Conservation (phyloP, 495 filamentous ascomycete species). For the Podospora australis region DNA sequence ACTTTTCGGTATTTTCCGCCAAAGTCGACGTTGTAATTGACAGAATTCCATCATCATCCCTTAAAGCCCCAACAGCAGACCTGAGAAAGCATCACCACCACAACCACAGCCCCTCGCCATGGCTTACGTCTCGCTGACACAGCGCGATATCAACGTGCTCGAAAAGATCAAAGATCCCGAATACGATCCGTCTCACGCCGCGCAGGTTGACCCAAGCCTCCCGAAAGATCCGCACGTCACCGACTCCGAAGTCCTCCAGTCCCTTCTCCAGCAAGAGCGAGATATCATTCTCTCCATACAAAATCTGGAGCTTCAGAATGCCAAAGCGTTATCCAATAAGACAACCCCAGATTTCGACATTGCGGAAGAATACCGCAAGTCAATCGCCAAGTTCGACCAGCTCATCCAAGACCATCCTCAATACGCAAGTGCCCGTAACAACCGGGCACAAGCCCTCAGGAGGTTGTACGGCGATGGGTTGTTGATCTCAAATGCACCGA, state of each 20-base stretch:
- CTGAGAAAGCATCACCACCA: neutral
- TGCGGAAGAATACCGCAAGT: constrained; percentile 32
- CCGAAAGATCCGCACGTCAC: constrained; percentile 55
- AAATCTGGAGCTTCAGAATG: constrained; percentile 41
- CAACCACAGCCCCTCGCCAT: constrained; percentile 25
- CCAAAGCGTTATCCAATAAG: constrained; percentile 26
- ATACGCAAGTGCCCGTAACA: constrained; percentile 71
- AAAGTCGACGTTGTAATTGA: neutral
- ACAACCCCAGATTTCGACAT: constrained; percentile 15
- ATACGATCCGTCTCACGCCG: constrained; percentile 47
- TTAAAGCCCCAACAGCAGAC: neutral
- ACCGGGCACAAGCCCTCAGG: constrained; percentile 66
- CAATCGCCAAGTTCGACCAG: constrained; percentile 39
- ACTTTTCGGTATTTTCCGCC: neutral
- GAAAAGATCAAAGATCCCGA: constrained; percentile 77
- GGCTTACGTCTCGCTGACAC: constrained; percentile 50
- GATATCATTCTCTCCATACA: constrained; percentile 46
- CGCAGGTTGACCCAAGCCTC: constrained; percentile 51
- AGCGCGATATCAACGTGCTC: constrained; percentile 65
- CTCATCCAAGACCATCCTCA: constrained; percentile 53
- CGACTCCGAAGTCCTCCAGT: constrained; percentile 32
- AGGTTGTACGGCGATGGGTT: constrained; percentile 50
- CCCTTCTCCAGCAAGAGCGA: constrained; percentile 35
- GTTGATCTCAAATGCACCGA: constrained; percentile 24
- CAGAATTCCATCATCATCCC: no score